Base-by-base conservation (phyloP, 208 protist species). In the Acanthamoeba triangularis region DNA sequence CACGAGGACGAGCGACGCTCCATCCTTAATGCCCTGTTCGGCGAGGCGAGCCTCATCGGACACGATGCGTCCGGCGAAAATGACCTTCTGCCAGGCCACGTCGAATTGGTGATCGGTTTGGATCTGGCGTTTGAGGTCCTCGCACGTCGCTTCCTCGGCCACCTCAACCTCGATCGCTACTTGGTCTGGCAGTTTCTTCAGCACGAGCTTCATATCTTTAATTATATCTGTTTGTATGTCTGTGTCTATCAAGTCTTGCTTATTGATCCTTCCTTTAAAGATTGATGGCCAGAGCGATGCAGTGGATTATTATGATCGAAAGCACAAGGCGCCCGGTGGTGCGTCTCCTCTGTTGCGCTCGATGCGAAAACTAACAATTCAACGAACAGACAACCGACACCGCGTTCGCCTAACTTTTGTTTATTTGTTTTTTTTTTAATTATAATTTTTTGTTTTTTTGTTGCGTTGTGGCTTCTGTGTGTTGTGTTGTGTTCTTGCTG, bases 361-460 rank as follows among this genome's bases (percentile, higher is more conserved):
- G 13, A 61, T 28, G 23, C 56, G 41, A 61, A 61, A 61, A 61
- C 20, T 7, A 61, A 28, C 61, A 30, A 67, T 67, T 67, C 61
- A 30, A 30, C 28, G 61, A 67, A 67, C 61, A 30, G 61, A 25
- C 8, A 25, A 28, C 56, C 7, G 25, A 30, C 61, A 30, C 61
- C 61, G 61, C 33, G 28, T 67, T 67, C 61, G 61, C 23, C 61
- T 67, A 67, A 67, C 13, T 82, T 82, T 10, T 54, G 49, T 47
- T 85, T 14, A 28, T 85, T 85, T 85, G 0, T 47, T 85, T 16
- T 5, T 54, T 85, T 85, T 54, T 54, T 10, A 54, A n/a, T n/a
- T n/a, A n/a, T n/a, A n/a, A n/a, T n/a, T n/a, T n/a, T 85, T 85
- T 85, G 10, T 56, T 84, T 84, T 84, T 80, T 49, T 82, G n/a